Percentiles rank a stretch among this genome's conserved stretches.
phyloP scores from a whole-genome alignment of 2,329 filamentous ascomycete genomes.

The Colletotrichum sp. region DNA sequence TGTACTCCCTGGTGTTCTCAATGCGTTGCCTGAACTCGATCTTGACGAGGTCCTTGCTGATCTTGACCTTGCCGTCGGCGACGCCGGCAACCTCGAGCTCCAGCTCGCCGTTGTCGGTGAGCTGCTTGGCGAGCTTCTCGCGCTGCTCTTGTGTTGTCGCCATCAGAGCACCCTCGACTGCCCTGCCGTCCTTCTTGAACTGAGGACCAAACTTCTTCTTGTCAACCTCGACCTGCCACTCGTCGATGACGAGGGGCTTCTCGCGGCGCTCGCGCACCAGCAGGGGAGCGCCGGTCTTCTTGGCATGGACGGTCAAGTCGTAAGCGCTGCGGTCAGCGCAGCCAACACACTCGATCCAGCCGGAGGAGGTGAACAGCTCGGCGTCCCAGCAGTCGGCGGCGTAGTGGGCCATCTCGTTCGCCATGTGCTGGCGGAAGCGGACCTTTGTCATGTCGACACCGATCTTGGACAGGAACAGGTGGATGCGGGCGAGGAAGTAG shows the following conservation, averaged over 20 bases:
- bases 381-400: constrained; percentile 98
- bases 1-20: constrained; percentile 89
- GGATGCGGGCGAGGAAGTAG: constrained; percentile 95
- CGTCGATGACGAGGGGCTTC: constrained; percentile 79
- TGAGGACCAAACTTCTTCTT: constrained; percentile 96
- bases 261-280: constrained; percentile 83
- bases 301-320: constrained; percentile 89
- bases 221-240: constrained; percentile 87
- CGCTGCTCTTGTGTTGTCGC: constrained; percentile 80
- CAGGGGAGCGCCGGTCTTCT: constrained; percentile 87
- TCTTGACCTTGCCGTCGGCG: constrained; percentile 75
- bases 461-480: constrained; percentile 87
- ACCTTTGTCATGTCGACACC: constrained; percentile 88
- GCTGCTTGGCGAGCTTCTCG: constrained; percentile 77
- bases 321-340: constrained; percentile 96
- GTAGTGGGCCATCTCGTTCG: constrained; percentile 81
- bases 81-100: constrained; percentile 74
- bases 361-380: constrained; percentile 87
- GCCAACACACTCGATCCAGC: constrained; percentile 98
- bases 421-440: constrained; percentile 97
- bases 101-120: constrained; percentile 77
- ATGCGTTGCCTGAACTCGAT: constrained; percentile 85
- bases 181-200: constrained; percentile 94
- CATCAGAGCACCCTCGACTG: constrained; percentile 80
- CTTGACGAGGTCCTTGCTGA: constrained; percentile 78